Evolutionary conservation across 345 rosid species (phyloP).

Genomic region (Combretum micranthum): DNA sequence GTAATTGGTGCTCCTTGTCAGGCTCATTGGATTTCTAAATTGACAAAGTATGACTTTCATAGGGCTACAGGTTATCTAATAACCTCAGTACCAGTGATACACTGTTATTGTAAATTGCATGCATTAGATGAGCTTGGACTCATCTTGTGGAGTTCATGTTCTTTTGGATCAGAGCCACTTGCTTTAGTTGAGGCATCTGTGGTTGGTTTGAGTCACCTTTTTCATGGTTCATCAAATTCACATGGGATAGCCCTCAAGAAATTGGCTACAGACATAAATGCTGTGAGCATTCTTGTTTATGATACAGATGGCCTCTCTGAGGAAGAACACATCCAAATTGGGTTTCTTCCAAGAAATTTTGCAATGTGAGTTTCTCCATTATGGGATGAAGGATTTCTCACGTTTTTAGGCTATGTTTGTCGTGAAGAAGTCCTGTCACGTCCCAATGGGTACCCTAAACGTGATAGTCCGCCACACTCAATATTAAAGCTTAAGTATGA

Average conservation of each 20-base stretch:
- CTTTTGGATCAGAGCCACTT: slow-evolving; percentile 29
- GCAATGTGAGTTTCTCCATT: slow-evolving; percentile 91
- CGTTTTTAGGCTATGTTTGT: slow-evolving; percentile 63
- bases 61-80: too few species aligned
- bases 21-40: too few species aligned
- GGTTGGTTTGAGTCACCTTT: slow-evolving; percentile 83
- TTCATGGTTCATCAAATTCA: slow-evolving; percentile 43
- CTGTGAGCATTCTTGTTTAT: slow-evolving; percentile 66
- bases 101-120: too few species aligned
- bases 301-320: slow-evolving; percentile 42
- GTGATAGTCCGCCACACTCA: too few species aligned
- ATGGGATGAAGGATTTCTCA: slow-evolving; percentile 73
- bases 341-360: slow-evolving; percentile 70
- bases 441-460: too few species aligned
- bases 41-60: too few species aligned
- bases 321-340: slow-evolving; percentile 70
- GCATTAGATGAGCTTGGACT: too few species aligned
- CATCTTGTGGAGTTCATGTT: slow-evolving; percentile 19
- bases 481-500: too few species aligned
- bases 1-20: too few species aligned
- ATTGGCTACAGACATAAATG: slow-evolving; percentile 68
- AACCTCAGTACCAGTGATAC: too few species aligned
- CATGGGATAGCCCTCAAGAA: slow-evolving; percentile 61
- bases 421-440: too few species aligned
- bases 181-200: slow-evolving; percentile 74